phyloP scores from a whole-genome alignment of 176 grass and related monocot species.

The Typha latifolia region DNA sequence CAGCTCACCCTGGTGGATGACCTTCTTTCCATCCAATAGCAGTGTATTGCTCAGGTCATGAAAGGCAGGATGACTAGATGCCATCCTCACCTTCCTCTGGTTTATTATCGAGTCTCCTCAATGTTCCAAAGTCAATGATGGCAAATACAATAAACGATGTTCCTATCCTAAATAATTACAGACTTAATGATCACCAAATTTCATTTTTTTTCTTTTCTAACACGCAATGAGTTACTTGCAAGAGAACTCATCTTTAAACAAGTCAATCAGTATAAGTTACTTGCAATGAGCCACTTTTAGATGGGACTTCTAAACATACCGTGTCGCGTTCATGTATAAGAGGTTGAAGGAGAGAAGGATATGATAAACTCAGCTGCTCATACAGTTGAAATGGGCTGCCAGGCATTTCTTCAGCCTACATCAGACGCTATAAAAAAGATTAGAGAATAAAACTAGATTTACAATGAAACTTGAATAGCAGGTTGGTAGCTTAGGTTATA shows the following conservation, averaged over 20 bases:
- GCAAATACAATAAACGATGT: too few species aligned
- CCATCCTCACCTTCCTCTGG: background rate
- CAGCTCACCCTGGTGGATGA: too few species aligned
- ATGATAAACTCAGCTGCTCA: slow-evolving; percentile 53
- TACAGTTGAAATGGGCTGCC: slow-evolving; percentile 62
- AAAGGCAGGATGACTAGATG: too few species aligned
- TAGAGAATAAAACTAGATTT: background rate
- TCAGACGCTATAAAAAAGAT: background rate
- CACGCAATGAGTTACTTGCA: too few species aligned
- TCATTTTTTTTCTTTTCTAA: too few species aligned
- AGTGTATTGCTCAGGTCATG: too few species aligned
- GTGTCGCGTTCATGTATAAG: slow-evolving; percentile 83
- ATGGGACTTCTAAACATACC: slow-evolving; percentile 24
- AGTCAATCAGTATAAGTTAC: background rate
- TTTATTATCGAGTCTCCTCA: background rate
- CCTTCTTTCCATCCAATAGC: too few species aligned
- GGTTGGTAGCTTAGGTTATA: background rate
- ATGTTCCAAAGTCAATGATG: background rate
- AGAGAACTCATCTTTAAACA: too few species aligned
- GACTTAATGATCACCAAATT: too few species aligned
- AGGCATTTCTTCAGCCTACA: slow-evolving; percentile 36
- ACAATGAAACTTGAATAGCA: background rate
- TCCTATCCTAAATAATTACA: too few species aligned
- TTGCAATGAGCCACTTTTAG: background rate
- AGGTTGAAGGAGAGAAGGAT: slow-evolving; percentile 78